phyloP scores from a whole-genome alignment of 2,329 filamentous ascomycete genomes.

The Aspergillus pseudonomiae region DNA sequence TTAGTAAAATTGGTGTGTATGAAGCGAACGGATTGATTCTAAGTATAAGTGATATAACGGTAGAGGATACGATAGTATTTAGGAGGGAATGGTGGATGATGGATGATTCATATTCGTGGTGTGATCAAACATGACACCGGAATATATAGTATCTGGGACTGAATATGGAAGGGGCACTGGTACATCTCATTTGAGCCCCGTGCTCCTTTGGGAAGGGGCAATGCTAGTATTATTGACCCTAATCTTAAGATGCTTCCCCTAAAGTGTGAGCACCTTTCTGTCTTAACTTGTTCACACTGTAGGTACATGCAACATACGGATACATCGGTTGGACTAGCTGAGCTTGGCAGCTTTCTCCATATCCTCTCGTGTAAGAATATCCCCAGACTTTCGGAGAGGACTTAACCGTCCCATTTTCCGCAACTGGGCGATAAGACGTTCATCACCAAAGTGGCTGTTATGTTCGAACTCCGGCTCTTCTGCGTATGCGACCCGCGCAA shows the following conservation, averaged over 20 bases:
- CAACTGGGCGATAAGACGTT: slow-evolving; percentile 64
- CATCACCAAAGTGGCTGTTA: slow-evolving; percentile 66
- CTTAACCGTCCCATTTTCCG: slow-evolving; percentile 60
- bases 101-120: background rate
- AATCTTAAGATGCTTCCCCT: background rate
- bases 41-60: background rate
- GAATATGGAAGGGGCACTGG: background rate
- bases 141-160: background rate
- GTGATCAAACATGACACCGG: background rate
- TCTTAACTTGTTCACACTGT: background rate
- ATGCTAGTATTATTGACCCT: background rate
- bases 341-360: slow-evolving; percentile 49
- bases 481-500: slow-evolving; percentile 79
- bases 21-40: background rate
- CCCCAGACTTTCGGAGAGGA: slow-evolving; percentile 53
- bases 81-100: background rate
- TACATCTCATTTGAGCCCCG: background rate
- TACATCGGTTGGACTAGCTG: slow-evolving; percentile 4
- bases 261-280: background rate
- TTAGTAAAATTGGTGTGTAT: background rate
- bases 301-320: background rate
- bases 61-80: background rate
- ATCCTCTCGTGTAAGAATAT: slow-evolving; percentile 56
- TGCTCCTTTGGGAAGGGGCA: background rate
- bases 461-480: slow-evolving; percentile 84